Evolutionary conservation across 352 stramenopile species (phyloP).

Genomic region (Thraustochytrium sp.): DNA sequence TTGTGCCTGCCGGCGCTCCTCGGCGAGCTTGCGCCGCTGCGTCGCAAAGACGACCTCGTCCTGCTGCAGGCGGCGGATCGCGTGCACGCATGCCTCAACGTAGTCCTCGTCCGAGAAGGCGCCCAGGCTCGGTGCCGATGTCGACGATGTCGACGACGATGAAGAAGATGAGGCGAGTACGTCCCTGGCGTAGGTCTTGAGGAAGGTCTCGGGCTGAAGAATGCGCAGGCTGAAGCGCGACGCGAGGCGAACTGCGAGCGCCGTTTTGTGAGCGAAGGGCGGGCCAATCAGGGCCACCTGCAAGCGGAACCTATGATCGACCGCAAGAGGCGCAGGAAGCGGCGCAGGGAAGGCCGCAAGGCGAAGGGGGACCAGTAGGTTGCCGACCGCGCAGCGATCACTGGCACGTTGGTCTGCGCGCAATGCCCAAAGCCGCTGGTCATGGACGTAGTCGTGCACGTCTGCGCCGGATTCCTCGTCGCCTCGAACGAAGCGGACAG

Average conservation of each 20-base stretch:
- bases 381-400: background rate
- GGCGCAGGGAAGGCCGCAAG: background rate
- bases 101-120: background rate
- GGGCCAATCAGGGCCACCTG: constrained; percentile 8
- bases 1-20: too few species aligned
- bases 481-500: background rate
- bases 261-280: constrained; percentile 4
- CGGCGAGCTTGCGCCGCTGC: too few species aligned
- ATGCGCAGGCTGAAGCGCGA: background rate
- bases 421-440: background rate
- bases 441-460: background rate
- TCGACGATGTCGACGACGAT: background rate
- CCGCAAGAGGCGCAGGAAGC: background rate
- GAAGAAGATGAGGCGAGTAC: too few species aligned
- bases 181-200: background rate
- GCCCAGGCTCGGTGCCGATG: too few species aligned
- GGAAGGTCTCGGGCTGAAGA: background rate
- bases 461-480: background rate
- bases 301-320: background rate
- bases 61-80: background rate
- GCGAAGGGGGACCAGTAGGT: background rate
- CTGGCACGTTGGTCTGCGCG: background rate
- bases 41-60: background rate
- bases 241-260: constrained; percentile 6
- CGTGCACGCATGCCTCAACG: constrained; percentile 13